Conservation (phyloP, 192 early-diverging fungal genomes). For the Coemansia asiatica region DNA sequence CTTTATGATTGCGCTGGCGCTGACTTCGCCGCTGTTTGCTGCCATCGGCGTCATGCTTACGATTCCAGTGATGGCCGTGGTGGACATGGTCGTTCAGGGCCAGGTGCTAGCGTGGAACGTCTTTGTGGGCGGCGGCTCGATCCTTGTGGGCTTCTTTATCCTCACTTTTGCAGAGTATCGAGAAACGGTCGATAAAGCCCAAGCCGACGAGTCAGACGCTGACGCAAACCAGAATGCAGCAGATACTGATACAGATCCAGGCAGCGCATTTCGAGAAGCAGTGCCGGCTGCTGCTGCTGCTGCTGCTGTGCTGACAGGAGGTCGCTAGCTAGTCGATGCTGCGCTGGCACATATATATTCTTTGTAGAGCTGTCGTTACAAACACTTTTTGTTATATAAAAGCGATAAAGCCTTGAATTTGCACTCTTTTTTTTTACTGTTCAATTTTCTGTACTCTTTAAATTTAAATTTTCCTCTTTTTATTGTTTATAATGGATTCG, state of each 20-base stretch:
- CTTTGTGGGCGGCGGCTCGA: conserved; percentile 57
- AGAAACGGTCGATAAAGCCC: conserved; percentile 35
- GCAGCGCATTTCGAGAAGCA: not conserved
- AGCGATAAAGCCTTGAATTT: no score
- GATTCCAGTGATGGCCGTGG: conserved; percentile 67
- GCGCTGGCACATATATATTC: no score
- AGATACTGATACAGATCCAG: not conserved
- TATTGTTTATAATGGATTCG: conserved; percentile 30
- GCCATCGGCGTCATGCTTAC: conserved; percentile 81
- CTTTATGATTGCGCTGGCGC: conserved; percentile 74
- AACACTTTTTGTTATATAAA: no score
- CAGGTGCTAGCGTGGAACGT: conserved; percentile 56
- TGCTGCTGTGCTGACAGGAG: no score
- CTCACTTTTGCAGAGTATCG: conserved; percentile 52
- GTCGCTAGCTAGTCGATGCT: not conserved
- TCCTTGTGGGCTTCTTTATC: conserved; percentile 58
- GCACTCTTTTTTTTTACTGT: not conserved
- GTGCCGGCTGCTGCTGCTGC: not conserved
- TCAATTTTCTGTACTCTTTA: not conserved
- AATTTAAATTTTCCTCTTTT: not conserved
- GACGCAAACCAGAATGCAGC: not conserved
- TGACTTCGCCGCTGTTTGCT: conserved; percentile 71
- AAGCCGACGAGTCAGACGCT: not conserved
- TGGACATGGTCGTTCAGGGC: conserved; percentile 58
- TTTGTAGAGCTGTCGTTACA: no score